phyloP scores from a whole-genome alignment of 176 grass and related monocot genomes.

The Avena atlantica region DNA sequence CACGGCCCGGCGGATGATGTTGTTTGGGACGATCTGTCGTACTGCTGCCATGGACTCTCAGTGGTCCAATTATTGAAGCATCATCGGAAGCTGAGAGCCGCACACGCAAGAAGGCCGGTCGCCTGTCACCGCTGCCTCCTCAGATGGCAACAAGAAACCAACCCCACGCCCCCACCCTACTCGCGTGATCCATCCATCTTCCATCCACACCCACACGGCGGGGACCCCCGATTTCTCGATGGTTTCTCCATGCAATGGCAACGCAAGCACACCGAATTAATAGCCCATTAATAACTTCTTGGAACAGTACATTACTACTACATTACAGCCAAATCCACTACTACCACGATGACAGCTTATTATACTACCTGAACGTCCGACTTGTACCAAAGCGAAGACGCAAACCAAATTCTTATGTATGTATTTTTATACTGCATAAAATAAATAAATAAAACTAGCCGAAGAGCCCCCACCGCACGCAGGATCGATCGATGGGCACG shows the following conservation, averaged over 20 bases:
- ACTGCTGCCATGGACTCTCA: background rate
- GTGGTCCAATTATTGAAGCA: constrained; percentile 50
- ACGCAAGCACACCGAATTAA: background rate
- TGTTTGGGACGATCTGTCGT: background rate
- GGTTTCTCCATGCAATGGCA: constrained; percentile 8
- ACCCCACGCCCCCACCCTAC: constrained; percentile 9
- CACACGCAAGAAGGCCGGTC: constrained; percentile 29
- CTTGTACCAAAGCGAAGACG: constrained; percentile 25
- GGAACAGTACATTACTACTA: background rate
- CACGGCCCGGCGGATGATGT: background rate
- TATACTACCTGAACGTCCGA: background rate
- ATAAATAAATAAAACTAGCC: constrained; percentile 8
- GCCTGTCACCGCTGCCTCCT: constrained; percentile 46
- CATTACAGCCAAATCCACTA: background rate
- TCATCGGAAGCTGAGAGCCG: constrained; percentile 43
- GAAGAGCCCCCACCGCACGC: constrained; percentile 4
- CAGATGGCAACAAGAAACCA: constrained; percentile 55
- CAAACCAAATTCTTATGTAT: constrained; percentile 27
- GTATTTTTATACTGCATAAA: constrained; percentile 3
- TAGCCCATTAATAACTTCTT: background rate
- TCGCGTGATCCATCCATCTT: constrained; percentile 20
- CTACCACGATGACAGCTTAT: background rate
- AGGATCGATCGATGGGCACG: background rate
- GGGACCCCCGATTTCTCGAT: background rate
- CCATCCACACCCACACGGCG: background rate